Evolutionary conservation across 441 rosid species (phyloP).

Genomic region (Brassica hybrid): DNA sequence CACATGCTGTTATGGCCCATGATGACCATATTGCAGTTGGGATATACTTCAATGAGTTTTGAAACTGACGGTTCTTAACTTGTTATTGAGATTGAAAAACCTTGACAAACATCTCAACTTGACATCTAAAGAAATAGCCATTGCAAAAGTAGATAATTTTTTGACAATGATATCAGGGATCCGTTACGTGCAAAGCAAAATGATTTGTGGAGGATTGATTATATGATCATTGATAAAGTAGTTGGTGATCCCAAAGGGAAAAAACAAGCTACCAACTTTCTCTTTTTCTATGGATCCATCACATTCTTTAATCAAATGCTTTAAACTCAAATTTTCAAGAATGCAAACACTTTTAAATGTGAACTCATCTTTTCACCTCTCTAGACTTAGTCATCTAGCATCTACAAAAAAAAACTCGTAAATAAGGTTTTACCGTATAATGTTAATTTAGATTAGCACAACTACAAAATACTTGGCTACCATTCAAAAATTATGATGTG

Average conservation of each 20-base stretch:
- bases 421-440: neutral
- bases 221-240: conserved; percentile 11
- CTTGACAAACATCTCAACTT: neutral
- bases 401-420: neutral
- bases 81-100: neutral
- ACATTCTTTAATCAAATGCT: neutral
- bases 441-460: neutral
- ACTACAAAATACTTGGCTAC: neutral
- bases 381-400: neutral
- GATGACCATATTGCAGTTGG: conserved; percentile 9
- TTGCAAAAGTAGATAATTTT: neutral
- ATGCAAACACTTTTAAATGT: conserved; percentile 6
- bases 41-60: neutral
- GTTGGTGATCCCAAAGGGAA: conserved; percentile 3
- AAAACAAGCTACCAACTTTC: conserved; percentile 6
- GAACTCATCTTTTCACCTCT: neutral
- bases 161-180: conserved; percentile 5
- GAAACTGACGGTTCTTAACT: too few species aligned
- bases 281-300: conserved; percentile 4
- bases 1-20: neutral
- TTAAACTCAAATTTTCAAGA: neutral
- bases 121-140: conserved; percentile 1
- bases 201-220: neutral
- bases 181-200: conserved; percentile 12
- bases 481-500: neutral